A percentile compares a stretch with the other conserved stretches of the same genome.
Evolutionary conservation across 768 basidiomycete genomes (phyloP).

Genomic region (Macrolepiota fuliginosa): DNA sequence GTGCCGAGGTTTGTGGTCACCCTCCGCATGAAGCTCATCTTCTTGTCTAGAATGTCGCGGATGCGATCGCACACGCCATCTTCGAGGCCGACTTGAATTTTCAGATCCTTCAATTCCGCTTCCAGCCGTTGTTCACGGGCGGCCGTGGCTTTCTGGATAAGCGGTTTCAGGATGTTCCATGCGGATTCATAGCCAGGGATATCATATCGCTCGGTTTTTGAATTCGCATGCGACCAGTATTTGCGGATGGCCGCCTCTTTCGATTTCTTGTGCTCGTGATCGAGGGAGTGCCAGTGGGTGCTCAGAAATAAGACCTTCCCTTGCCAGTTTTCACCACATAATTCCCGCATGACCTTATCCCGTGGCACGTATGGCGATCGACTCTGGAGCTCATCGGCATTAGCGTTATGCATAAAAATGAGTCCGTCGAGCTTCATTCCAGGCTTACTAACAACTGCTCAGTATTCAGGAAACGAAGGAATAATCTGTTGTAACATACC

Average conservation of each 20-base stretch:
- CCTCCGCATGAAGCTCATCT: background rate
- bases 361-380: background rate
- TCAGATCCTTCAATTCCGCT: background rate
- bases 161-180: background rate
- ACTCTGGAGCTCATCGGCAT: background rate
- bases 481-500: background rate
- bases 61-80: background rate
- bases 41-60: background rate
- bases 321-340: background rate
- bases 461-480: background rate
- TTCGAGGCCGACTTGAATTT: background rate
- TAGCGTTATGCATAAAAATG: conserved; percentile 5
- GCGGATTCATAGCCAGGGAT: background rate
- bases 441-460: background rate
- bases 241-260: background rate
- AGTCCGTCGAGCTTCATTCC: background rate
- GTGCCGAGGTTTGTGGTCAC: background rate
- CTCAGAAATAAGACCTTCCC: conserved; percentile 5
- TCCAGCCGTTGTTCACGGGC: background rate
- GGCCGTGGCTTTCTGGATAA: background rate
- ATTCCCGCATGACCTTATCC: background rate
- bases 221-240: background rate
- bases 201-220: background rate
- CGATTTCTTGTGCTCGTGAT: background rate
- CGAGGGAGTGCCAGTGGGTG: background rate